These are phyloP conservation scores for Panaeolus cyanescens DNA, from an alignment of 768 basidiomycete species.

Conservation along the genomic window DNA sequence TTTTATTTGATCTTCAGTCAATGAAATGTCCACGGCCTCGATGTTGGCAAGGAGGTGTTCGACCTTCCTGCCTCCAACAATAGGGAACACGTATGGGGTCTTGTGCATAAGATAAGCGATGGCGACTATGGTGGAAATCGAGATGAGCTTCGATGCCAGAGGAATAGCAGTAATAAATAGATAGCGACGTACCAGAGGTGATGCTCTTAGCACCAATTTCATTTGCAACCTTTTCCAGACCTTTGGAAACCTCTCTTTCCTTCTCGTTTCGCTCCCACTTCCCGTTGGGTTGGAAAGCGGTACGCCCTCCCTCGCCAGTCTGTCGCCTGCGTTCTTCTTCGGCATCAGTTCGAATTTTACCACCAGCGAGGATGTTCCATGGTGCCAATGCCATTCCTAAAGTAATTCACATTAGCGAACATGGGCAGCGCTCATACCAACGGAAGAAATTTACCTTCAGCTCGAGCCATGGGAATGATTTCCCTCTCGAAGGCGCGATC, in stretches of 20 bases:
- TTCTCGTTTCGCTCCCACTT: constrained; percentile 47
- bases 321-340: constrained; percentile 28
- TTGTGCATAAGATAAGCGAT: constrained; percentile 58
- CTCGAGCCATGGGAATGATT: constrained; percentile 47
- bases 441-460: constrained; percentile 41
- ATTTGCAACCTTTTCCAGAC: constrained; percentile 49
- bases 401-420: constrained; percentile 16
- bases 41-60: constrained; percentile 52
- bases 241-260: constrained; percentile 42
- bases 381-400: constrained; percentile 32
- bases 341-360: constrained; percentile 56
- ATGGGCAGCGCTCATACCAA: not conserved
- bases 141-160: constrained; percentile 17
- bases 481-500: constrained; percentile 53
- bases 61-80: constrained; percentile 50
- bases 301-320: constrained; percentile 42
- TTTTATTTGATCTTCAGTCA: constrained; percentile 42
- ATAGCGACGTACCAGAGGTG: constrained; percentile 37
- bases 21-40: constrained; percentile 44
- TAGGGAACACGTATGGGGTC: constrained; percentile 51
- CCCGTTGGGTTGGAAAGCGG: constrained; percentile 14
- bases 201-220: constrained; percentile 48
- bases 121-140: constrained; percentile 39
- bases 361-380: constrained; percentile 32
- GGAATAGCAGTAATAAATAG: not conserved